phyloP scores from a whole-genome alignment of 352 stramenopile genomes.

The Hyaloperonospora brassicae region DNA sequence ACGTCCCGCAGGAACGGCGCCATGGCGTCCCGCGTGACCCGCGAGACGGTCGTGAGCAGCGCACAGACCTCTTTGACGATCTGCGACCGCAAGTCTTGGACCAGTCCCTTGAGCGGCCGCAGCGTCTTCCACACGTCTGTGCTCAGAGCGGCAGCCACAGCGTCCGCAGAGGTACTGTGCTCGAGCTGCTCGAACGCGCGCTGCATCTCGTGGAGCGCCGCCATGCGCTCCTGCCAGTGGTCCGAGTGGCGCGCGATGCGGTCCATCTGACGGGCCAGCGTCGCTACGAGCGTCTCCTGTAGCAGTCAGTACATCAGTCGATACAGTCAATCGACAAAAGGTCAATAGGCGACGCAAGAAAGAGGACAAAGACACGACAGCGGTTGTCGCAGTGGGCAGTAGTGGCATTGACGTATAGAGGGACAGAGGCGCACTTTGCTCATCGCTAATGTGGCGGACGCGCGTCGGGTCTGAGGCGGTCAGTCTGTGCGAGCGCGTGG shows the following conservation, averaged over 20 bases:
- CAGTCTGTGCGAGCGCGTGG: no score
- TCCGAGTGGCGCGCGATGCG: conserved; percentile 65
- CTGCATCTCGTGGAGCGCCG: conserved; percentile 57
- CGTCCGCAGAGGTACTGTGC: conserved; percentile 18
- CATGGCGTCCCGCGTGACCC: conserved; percentile 68
- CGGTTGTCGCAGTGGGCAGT: no score
- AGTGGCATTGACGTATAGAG: no score
- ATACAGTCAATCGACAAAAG: no score
- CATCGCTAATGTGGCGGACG: no score
- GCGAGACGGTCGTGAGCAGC: conserved; percentile 51
- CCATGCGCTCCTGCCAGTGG: conserved; percentile 77
- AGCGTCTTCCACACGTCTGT: conserved; percentile 65
- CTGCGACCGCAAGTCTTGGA: conserved; percentile 76
- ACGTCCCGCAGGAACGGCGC: conserved; percentile 66
- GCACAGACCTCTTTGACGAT: conserved; percentile 81
- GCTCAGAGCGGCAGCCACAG: conserved; percentile 29
- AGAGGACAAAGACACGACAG: no score
- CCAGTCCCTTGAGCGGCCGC: conserved; percentile 60
- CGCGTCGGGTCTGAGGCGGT: no score
- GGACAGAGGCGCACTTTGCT: no score
- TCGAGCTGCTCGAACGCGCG: conserved; percentile 58
- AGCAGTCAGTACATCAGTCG: not conserved
- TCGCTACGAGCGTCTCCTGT: conserved; percentile 30
- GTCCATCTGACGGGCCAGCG: conserved; percentile 62
- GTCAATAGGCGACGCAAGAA: no score